Percentiles rank a stretch among this genome's conserved stretches.
These are phyloP conservation scores for Limnanthes douglasii DNA, from an alignment of 345 rosid species.

Conservation along the genomic window DNA sequence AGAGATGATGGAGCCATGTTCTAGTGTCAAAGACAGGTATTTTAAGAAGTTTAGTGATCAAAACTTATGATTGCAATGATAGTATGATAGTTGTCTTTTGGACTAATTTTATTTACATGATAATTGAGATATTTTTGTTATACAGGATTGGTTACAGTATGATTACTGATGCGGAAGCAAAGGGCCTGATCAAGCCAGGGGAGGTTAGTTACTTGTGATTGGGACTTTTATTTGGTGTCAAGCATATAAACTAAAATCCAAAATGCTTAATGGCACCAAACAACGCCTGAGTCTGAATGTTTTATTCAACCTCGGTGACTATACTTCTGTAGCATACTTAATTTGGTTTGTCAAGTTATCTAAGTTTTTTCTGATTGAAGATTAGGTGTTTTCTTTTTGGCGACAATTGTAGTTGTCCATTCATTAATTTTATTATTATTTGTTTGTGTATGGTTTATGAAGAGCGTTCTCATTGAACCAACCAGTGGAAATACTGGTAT, in stretches of 20 bases:
- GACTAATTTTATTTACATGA: background rate
- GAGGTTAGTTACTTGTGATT: constrained; percentile 50
- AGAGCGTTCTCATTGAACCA: constrained; percentile 69
- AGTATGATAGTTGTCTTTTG: background rate
- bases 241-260: too few species aligned
- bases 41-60: background rate
- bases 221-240: too few species aligned
- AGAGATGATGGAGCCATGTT: constrained; percentile 81
- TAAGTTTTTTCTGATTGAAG: too few species aligned
- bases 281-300: too few species aligned
- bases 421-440: background rate
- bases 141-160: constrained; percentile 64
- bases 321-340: too few species aligned
- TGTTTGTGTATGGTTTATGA: background rate
- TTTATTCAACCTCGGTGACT: too few species aligned
- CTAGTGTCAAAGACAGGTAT: constrained; percentile 90
- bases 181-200: constrained; percentile 46
- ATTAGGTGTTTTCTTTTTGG: background rate
- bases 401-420: too few species aligned
- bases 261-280: too few species aligned
- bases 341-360: too few species aligned
- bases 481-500: constrained; percentile 65
- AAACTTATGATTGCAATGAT: background rate
- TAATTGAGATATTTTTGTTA: background rate
- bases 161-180: constrained; percentile 68